Evolutionary conservation across 2,329 filamentous ascomycete species (phyloP).

Genomic region (Alternaria sp.): DNA sequence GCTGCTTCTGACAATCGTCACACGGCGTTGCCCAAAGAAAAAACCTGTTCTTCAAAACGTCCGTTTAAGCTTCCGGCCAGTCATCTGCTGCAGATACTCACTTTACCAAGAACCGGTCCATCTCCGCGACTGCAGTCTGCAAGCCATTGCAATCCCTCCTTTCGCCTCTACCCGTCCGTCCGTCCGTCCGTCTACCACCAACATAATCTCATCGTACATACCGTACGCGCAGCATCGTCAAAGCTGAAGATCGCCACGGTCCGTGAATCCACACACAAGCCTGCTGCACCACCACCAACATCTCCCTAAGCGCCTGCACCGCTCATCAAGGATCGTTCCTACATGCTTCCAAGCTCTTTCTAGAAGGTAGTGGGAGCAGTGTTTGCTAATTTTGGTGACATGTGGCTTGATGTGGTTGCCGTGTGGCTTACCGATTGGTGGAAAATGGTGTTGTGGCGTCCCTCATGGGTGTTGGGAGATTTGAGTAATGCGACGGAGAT

Average conservation of each 20-base stretch:
- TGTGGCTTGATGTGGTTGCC: neutral
- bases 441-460: constrained; percentile 6
- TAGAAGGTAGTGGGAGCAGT: neutral
- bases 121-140: constrained; percentile 12
- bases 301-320: neutral
- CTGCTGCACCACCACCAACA: constrained; percentile 1
- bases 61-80: constrained; percentile 5
- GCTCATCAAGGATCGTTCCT: neutral
- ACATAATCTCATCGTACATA: neutral
- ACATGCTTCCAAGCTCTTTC: constrained; percentile 1
- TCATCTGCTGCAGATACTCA: neutral
- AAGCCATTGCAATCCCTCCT: constrained; percentile 2
- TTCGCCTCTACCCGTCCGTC: constrained; percentile 11
- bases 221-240: neutral
- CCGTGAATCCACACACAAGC: neutral
- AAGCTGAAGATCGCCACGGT: neutral
- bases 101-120: constrained; percentile 6
- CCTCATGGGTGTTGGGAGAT: neutral
- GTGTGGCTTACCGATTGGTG: constrained; percentile 7
- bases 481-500: neutral
- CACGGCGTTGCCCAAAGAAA: neutral
- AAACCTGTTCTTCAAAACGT: neutral
- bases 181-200: neutral
- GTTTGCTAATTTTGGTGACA: neutral
- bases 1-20: neutral